Evolutionary conservation across 805 yeast species (phyloP).

Genomic region (Zygoascus ofunaensis): DNA sequence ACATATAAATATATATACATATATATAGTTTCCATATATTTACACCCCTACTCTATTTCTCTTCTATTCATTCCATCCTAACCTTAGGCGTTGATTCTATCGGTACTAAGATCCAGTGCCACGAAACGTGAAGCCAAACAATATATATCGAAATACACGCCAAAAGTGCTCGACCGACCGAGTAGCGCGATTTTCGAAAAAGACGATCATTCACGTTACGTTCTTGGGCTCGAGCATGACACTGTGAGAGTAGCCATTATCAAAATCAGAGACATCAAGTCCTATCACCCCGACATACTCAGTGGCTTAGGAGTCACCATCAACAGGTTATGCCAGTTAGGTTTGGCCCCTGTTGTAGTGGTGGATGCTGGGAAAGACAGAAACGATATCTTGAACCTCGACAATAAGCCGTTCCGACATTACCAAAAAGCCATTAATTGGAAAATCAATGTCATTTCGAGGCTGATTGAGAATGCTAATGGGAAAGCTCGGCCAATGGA

Average conservation of each 20-base stretch:
- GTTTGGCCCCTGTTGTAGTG: constrained; percentile 65
- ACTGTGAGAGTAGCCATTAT: constrained; percentile 45
- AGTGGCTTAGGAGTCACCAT: constrained; percentile 45
- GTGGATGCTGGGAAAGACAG: constrained; percentile 37
- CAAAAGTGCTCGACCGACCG: neutral
- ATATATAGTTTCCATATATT: neutral
- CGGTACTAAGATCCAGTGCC: constrained; percentile 82
- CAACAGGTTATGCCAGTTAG: constrained; percentile 47
- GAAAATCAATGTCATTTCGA: constrained; percentile 14
- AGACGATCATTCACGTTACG: constrained; percentile 2
- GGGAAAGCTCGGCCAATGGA: constrained; percentile 27
- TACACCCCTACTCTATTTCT: too few relatives aligned
- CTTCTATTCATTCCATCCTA: neutral
- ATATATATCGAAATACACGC: constrained; percentile 57
- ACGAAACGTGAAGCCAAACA: constrained; percentile 87
- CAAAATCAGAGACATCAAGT: constrained; percentile 35
- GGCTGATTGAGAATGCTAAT: constrained; percentile 15
- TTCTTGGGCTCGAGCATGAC: neutral
- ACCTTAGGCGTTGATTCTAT: constrained; percentile 44
- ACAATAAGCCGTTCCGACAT: constrained; percentile 19
- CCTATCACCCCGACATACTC: constrained; percentile 18
- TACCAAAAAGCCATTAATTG: constrained; percentile 20
- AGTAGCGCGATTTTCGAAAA: constrained; percentile 22
- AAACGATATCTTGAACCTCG: constrained; percentile 17
- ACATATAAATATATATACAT: too few relatives aligned